These are phyloP conservation scores for Puccinia horiana DNA, from an alignment of 1,284 basidiomycete genomes.

Conservation along the genomic window DNA sequence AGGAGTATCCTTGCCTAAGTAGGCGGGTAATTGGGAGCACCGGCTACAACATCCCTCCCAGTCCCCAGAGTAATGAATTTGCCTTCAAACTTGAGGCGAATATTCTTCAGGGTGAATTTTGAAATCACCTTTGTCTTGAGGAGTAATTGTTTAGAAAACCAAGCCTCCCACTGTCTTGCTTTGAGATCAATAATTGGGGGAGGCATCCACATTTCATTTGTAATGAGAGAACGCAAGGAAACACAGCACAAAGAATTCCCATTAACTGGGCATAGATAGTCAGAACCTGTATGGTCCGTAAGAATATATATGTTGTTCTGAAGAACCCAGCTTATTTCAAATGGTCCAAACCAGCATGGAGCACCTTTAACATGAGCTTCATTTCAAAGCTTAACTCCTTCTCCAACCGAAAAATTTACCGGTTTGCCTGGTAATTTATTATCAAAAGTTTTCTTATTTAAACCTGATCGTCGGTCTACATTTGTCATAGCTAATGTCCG, in stretches of 20 bases:
- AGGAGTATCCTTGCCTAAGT: too few relatives aligned
- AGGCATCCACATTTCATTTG: background rate
- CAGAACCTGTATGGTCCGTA: too few relatives aligned
- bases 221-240: background rate
- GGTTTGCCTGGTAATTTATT: background rate
- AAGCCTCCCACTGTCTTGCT: background rate
- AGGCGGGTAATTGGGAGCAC: too few relatives aligned
- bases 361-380: background rate
- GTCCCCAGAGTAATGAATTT: too few relatives aligned
- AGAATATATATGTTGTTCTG: too few relatives aligned
- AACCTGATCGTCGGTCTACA: background rate
- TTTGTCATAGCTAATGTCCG: background rate
- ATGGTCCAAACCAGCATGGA: conserved; percentile 13
- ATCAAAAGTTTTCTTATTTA: background rate
- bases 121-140: too few relatives aligned
- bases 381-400: conserved; percentile 6
- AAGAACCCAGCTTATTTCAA: background rate
- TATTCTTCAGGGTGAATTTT: too few relatives aligned
- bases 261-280: too few relatives aligned
- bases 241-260: background rate
- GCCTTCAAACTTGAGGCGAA: too few relatives aligned
- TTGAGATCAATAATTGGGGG: background rate
- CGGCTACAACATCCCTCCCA: too few relatives aligned
- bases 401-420: background rate
- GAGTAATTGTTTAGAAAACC: background rate